phyloP scores from a whole-genome alignment of 2,329 filamentous ascomycete genomes.

The Samsoniella hepiali region DNA sequence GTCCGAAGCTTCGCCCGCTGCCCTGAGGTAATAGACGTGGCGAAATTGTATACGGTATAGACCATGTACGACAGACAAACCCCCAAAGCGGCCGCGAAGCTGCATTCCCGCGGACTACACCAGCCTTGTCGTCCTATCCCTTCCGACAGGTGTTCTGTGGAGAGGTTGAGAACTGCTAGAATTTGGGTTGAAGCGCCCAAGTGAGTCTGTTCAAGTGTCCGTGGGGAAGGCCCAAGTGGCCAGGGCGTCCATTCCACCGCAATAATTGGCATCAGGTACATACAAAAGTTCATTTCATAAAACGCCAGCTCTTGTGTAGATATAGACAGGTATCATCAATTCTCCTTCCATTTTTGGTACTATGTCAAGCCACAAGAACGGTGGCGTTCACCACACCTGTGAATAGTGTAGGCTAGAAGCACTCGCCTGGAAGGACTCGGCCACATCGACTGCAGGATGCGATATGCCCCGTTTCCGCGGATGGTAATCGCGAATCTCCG shows the following conservation, averaged over 20 bases:
- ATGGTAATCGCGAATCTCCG: too few species aligned
- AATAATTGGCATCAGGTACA: background rate
- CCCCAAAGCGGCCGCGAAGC: background rate
- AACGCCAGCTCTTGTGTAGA: too few species aligned
- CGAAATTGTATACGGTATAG: background rate
- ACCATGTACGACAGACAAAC: background rate
- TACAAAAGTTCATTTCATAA: too few species aligned
- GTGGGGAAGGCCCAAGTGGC: too few species aligned
- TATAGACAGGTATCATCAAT: too few species aligned
- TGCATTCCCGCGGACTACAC: background rate
- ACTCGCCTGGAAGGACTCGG: too few species aligned
- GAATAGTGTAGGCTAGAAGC: too few species aligned
- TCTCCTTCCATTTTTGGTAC: too few species aligned
- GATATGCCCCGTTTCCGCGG: too few species aligned
- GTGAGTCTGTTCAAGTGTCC: background rate
- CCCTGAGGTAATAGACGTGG: background rate
- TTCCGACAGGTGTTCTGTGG: background rate
- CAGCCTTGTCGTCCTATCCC: slow-evolving; percentile 2
- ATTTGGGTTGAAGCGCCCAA: background rate
- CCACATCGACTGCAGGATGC: too few species aligned
- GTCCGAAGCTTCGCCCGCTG: background rate
- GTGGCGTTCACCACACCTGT: too few species aligned
- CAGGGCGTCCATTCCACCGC: background rate
- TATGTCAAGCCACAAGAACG: too few species aligned
- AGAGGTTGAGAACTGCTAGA: background rate